Evolutionary conservation across 495 filamentous ascomycete species (phyloP), one percentile per base, ranked within the genome.

Genomic region (Geopyxis carbonaria): DNA sequence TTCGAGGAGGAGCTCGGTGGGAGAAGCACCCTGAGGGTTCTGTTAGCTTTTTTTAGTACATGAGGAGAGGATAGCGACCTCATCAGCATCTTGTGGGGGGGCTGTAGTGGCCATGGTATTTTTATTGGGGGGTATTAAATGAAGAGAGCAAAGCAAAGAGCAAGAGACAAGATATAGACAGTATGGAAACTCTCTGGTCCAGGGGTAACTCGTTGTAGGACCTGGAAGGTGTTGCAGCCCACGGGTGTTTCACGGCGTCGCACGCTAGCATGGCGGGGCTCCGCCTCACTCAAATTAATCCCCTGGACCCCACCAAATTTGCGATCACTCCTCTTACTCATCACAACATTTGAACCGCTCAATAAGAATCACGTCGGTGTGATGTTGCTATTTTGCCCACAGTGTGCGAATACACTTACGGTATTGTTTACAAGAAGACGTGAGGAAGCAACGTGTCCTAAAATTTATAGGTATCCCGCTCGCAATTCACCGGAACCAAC

Each of bases 311-410:
- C 38, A 40, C 39, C 24, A 20, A 10, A 11, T 4, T 11, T 5
- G 14, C 30, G 5, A 13, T 6, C 18, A 13, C n/a, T 7, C 10
- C 8, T 5, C 6, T 23, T 11, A 9, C 13, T 31, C 42, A 28
- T 9, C 40, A 11, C 19, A 6, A 8, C 7, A 16, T 16, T 34
- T 10, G 13, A 13, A 28, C 33, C 21, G 21, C 55, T 60, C 41
- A 38, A n/a, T n/a, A n/a, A n/a, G n/a, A n/a, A n/a, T n/a, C n/a
- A n/a, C n/a, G n/a, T n/a, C n/a, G n/a, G n/a, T n/a, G n/a, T n/a
- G n/a, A 83, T 83, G 78, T 60, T 82, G 34, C 71, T 82, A 50
- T 82, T 94, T 70, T 97, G 89, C 56, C 89, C 89, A 25, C 69
- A 74, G 53, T 97, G 89, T 68, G 72, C 72, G 57, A 97, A 94